Percentiles rank a stretch among this genome's conserved stretches.
These are phyloP conservation scores for Martiniozyma asiatica DNA, from an alignment of 1,139 yeast species.

Conservation along the genomic window DNA sequence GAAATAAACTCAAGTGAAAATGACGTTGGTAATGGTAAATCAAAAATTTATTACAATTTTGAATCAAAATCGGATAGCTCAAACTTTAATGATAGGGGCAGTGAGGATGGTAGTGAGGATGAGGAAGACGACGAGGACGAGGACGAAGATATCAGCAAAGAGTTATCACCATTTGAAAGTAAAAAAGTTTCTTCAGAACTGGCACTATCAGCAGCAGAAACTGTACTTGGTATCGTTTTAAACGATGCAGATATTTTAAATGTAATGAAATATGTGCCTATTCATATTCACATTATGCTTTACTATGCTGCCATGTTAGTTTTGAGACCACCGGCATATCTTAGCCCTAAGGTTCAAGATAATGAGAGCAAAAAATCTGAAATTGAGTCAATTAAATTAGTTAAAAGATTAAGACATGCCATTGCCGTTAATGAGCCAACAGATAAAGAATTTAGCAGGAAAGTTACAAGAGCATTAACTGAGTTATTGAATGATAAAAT, in stretches of 20 bases:
- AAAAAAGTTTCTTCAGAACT: slow-evolving; percentile 30
- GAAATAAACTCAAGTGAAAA: slow-evolving; percentile 5
- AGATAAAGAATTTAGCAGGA: slow-evolving; percentile 40
- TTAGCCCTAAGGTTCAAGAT: no score
- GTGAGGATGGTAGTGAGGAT: slow-evolving; percentile 10
- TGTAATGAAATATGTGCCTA: slow-evolving; percentile 53
- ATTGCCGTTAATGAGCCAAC: slow-evolving; percentile 38
- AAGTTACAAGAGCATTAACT: slow-evolving; percentile 34
- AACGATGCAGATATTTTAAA: slow-evolving; percentile 47
- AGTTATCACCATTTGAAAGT: slow-evolving; percentile 27
- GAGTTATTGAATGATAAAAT: slow-evolving; percentile 32
- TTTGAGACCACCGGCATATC: slow-evolving; percentile 34
- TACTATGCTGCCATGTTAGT: slow-evolving; percentile 54
- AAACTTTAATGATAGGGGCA: slow-evolving; percentile 9
- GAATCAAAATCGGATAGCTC: no score
- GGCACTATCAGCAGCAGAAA: slow-evolving; percentile 53
- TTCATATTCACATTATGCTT: slow-evolving; percentile 60
- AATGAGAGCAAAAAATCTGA: slow-evolving; percentile 12
- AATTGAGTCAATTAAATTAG: slow-evolving; percentile 16
- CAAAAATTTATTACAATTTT: no score
- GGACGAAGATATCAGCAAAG: slow-evolving; percentile 22
- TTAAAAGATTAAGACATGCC: slow-evolving; percentile 28
- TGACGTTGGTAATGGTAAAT: slow-evolving; percentile 4
- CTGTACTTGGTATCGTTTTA: slow-evolving; percentile 46
- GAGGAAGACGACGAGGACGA: slow-evolving; percentile 14